Conservation (phyloP, 2,329 filamentous ascomycete genomes). For the Myriosclerotinia curreyana region DNA sequence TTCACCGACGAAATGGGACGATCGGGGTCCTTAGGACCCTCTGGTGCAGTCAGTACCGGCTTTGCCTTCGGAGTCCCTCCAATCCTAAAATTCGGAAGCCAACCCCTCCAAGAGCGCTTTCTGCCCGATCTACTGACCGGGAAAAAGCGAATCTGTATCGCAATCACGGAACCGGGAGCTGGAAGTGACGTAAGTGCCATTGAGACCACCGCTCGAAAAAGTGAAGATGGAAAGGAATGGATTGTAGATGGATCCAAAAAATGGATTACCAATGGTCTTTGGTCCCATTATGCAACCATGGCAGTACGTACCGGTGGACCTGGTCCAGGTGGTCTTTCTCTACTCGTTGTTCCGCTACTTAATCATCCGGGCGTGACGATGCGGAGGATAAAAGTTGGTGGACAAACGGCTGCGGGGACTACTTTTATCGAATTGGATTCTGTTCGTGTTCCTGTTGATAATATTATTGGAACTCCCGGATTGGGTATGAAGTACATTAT, state of each 20-base stretch:
- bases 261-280: conserved; percentile 69
- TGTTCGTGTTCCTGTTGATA: conserved; percentile 66
- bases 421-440: conserved; percentile 76
- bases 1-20: conserved; percentile 68
- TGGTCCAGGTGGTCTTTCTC: conserved; percentile 62
- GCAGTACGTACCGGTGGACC: conserved; percentile 65
- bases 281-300: conserved; percentile 63
- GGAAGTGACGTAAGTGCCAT: conserved; percentile 74
- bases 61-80: conserved; percentile 71
- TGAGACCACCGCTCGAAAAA: conserved; percentile 62
- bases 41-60: conserved; percentile 64
- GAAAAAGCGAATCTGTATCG: conserved; percentile 67
- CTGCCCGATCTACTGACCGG: conserved; percentile 66
- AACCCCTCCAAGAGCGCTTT: conserved; percentile 60
- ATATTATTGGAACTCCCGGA: conserved; percentile 67
- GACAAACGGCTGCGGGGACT: conserved; percentile 63
- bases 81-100: conserved; percentile 64
- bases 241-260: conserved; percentile 75
- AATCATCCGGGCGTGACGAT: conserved; percentile 63
- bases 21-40: conserved; percentile 61
- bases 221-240: conserved; percentile 62
- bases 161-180: conserved; percentile 74
- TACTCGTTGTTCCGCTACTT: conserved; percentile 70
- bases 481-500: conserved; percentile 72
- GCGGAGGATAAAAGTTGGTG: conserved; percentile 64